Conservation (phyloP, 2,329 filamentous ascomycete genomes). For the Calonectria pteridis region DNA sequence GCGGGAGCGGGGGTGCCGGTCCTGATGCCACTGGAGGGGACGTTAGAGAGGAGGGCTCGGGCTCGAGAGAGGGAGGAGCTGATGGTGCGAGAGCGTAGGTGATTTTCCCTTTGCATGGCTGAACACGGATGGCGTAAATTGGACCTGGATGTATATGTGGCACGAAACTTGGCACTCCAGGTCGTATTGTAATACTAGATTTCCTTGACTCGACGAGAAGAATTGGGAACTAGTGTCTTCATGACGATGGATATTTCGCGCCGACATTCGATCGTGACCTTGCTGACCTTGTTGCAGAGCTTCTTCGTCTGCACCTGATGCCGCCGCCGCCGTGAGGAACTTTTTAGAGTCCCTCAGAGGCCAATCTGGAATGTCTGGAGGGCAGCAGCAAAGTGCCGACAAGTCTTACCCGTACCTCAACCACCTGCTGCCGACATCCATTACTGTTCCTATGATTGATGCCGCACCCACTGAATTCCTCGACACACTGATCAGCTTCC, state of each 20-base stretch:
- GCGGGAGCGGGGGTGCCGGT: conserved; percentile 82
- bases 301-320: conserved; percentile 72
- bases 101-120: conserved; percentile 48
- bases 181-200: conserved; percentile 50
- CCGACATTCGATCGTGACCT: conserved; percentile 40
- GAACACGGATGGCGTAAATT: conserved; percentile 39
- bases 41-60: conserved; percentile 88
- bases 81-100: conserved; percentile 99
- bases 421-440: conserved; percentile 83
- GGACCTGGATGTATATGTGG: conserved; percentile 35
- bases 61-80: conserved; percentile 90
- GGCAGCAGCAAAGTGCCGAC: conserved; percentile 53
- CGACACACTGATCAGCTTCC: conserved; percentile 80
- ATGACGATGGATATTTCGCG: conserved; percentile 39
- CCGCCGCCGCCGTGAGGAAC: conserved; percentile 84
- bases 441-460: conserved; percentile 83
- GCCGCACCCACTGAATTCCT: conserved; percentile 73
- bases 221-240: conserved; percentile 45
- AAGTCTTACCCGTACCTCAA: conserved; percentile 85
- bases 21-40: conserved; percentile 91
- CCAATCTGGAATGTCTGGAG: conserved; percentile 56
- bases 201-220: conserved; percentile 45
- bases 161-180: conserved; percentile 39
- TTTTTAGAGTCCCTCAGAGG: conserved; percentile 86
- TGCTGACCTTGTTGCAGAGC: conserved; percentile 68